Percentiles rank a stretch among this genome's conserved stretches.
These are phyloP conservation scores for Urostyla sp. DNA, from an alignment of 73 alveolate genomes.

Conservation along the genomic window DNA sequence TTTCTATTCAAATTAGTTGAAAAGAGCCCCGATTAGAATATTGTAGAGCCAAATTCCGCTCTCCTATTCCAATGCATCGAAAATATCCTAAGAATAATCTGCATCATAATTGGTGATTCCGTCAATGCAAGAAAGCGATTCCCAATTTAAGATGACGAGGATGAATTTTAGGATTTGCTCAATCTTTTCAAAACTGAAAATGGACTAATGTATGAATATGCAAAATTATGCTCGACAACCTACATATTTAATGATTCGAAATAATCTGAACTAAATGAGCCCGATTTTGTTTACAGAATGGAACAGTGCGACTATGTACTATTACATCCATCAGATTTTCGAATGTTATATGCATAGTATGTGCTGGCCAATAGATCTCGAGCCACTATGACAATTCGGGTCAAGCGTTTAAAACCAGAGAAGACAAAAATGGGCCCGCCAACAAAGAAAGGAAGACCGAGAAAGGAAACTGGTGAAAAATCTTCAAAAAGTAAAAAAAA, in stretches of 20 bases:
- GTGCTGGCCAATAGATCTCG: constrained; percentile 37
- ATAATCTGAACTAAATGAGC: background rate
- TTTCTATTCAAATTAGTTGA: constrained; percentile 37
- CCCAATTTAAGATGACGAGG: constrained; percentile 8
- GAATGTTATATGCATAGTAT: constrained; percentile 36
- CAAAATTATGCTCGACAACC: background rate
- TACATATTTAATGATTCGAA: constrained; percentile 5
- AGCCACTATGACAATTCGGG: too few relatives aligned
- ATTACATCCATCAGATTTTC: constrained; percentile 21
- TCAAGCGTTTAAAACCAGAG: too few relatives aligned
- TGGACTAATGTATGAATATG: constrained; percentile 14
- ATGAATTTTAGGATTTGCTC: constrained; percentile 37
- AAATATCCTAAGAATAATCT: background rate
- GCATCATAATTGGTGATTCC: constrained; percentile 35
- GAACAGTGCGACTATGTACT: constrained; percentile 15
- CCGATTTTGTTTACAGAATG: constrained; percentile 12
- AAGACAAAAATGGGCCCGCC: too few relatives aligned
- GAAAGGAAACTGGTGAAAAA: too few relatives aligned
- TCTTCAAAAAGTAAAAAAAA: too few relatives aligned
- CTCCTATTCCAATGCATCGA: background rate
- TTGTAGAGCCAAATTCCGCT: constrained; percentile 21
- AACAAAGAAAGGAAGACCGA: too few relatives aligned
- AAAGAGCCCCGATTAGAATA: constrained; percentile 18
- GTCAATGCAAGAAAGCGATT: constrained; percentile 17
- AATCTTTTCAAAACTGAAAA: constrained; percentile 46